Conservation (phyloP, 148 eudicot species). For the Rhododendron molle region DNA sequence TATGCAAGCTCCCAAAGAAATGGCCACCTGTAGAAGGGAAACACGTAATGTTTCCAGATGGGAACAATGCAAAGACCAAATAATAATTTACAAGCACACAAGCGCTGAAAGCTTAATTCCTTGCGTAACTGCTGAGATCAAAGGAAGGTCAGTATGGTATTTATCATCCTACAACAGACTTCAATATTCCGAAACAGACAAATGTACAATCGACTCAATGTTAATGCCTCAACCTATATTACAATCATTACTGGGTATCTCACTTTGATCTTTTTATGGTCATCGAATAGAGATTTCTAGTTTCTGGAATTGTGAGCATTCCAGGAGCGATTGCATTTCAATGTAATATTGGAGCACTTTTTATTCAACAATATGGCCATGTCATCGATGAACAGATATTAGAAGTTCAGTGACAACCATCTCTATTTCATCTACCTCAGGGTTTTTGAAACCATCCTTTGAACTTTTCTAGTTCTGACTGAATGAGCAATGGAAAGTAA, state of each 20-base stretch:
- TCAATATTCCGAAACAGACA: not conserved
- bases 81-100: not conserved
- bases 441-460: not conserved
- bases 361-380: not conserved
- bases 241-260: not conserved
- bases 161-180: not conserved
- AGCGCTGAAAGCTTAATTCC: not conserved
- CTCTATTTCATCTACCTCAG: not conserved
- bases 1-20: slow-evolving; percentile 78
- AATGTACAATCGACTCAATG: not conserved
- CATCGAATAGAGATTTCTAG: not conserved
- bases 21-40: slow-evolving; percentile 62
- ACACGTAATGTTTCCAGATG: not conserved
- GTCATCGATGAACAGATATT: not conserved
- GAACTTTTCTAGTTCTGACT: not conserved
- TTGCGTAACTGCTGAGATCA: not conserved
- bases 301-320: not conserved
- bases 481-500: no score
- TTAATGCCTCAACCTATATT: not conserved
- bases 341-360: not conserved
- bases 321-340: not conserved
- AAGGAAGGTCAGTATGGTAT: not conserved
- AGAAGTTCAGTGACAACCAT: slow-evolving; percentile 6
- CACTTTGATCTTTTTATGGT: not conserved
- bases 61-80: not conserved